These are phyloP conservation scores for Syzygium oleosum DNA, from an alignment of 345 rosid genomes.

Conservation along the genomic window DNA sequence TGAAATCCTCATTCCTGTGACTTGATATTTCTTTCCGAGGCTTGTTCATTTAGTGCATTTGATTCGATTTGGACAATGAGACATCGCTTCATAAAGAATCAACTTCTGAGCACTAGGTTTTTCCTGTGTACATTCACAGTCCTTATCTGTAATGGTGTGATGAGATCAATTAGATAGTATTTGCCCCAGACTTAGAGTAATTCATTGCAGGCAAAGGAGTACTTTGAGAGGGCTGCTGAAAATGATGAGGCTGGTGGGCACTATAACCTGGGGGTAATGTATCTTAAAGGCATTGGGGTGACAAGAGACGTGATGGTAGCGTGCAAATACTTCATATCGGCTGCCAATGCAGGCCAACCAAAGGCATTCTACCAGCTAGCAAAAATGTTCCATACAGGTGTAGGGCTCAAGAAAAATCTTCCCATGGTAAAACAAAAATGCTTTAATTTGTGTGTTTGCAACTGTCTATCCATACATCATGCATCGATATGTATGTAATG, in stretches of 20 bases:
- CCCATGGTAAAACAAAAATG: constrained; percentile 40
- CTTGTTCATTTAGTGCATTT: background rate
- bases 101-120: background rate
- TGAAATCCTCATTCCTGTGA: background rate
- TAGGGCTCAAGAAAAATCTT: constrained; percentile 80
- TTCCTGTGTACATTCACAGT: background rate
- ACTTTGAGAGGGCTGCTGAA: constrained; percentile 85
- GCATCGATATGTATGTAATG: background rate
- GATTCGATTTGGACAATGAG: background rate
- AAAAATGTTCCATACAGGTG: constrained; percentile 94
- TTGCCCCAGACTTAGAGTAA: background rate
- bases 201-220: constrained; percentile 73
- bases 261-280: constrained; percentile 93
- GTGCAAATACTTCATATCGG: constrained; percentile 53
- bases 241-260: constrained; percentile 79
- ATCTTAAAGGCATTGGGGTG: constrained; percentile 86
- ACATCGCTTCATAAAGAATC: background rate
- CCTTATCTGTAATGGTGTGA: background rate
- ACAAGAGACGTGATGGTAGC: constrained; percentile 83
- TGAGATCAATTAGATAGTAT: background rate
- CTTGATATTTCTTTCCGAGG: background rate
- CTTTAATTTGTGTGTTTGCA: background rate
- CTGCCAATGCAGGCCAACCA: constrained; percentile 94
- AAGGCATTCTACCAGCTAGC: constrained; percentile 98
- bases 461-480: background rate